Base-by-base conservation (phyloP, 1,284 basidiomycete species). In the Ganoderma sinense region DNA sequence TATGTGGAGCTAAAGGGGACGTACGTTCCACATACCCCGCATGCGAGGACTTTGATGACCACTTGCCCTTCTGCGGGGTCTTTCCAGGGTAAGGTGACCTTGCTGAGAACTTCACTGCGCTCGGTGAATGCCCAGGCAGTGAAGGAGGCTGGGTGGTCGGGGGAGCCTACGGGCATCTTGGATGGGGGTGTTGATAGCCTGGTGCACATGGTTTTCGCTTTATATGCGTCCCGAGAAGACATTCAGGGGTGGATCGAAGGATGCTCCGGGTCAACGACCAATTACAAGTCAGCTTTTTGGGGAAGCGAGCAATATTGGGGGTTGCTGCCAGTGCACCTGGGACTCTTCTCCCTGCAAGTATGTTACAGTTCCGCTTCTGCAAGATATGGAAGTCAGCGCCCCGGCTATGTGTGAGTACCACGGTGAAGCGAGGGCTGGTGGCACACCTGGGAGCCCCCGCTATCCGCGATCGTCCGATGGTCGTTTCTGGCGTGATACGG, bases 11-110 rank as follows among this genome's bases (percentile, higher is more conserved):
- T 29, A n/a, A 29, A 55, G 16, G 18, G 31, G 51, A 68, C 62
- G 31, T 63, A 76, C 76, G 73, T 76, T 23, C 66, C 65, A 69
- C 82, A 82, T 1, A 71, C 61, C 23, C 70, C 71, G 71, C 79
- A 75, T 29, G 77, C 78, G 41, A 77, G 71, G 26, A 78, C 77
- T 72, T 82, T 82, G 76, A 82, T 73, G 64, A 80, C 74, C 56
- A 83, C 69, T 64, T 82, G 70, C 16, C 80, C 80, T 0, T 63
- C 68, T 29, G 76, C 26, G 3, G 82, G 82, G 62, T 76, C 72
- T 69, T 79, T 80, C 75, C 80, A 80, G 6, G 73, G 69, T 33
- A 79, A 70, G 14, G 77, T 74, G 33, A 73, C 63, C 67, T 77
- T 56, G 40, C 74, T 60, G 51, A 81, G 73, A 7, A 68, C 48